Base-by-base conservation (phyloP, 148 eudicot genomes). In the Chenopodium berlandieri region DNA sequence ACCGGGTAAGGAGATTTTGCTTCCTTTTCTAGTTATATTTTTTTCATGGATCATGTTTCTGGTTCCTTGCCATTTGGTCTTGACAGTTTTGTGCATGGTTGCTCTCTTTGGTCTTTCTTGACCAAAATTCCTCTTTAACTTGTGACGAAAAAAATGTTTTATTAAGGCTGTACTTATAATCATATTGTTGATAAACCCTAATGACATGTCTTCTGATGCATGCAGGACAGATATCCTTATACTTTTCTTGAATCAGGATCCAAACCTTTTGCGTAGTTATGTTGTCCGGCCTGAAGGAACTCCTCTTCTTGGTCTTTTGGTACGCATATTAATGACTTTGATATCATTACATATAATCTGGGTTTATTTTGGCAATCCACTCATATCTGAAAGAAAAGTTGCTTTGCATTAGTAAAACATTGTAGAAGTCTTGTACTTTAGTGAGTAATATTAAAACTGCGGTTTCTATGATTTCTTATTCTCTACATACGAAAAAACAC, bases 201-300 rank as follows among this genome's bases (percentile, higher is more conserved):
- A 77, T 83, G 76, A 73, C 73, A 23, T 68, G 56, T 89, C 73
- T 76, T 86, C 54, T 89, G 65, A 88, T 91, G 93, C 89, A 73
- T 92, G 95, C 99, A 97, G 99, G 95, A 91, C 99, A 90, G 99
- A 97, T 88, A 97, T 94, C 77, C 94, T 97, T 82, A 88, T 92
- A 75, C 91, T 92, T 83, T 88, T 92, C 85, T 71, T 92, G 81
- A 97, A 89, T 87, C 99, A 92, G 85, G 99, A 97, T 85, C 85
- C 98, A 82, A 91, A 87, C 83, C 90, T 97, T 85, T 88, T 92
- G 90, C 98, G 94, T 37, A 86, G 95, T 68, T 89, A 90, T 87
- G 95, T 91, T 77, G 85, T 86, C 81, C 89, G 92, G 63, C 95
- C 88, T 79, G 97, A 97, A 75, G 99, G 98, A 65, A 71, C 62